A percentile compares a stretch with the other conserved stretches of the same genome.
Evolutionary conservation across 2,329 filamentous ascomycete genomes (phyloP).

Genomic region (Metarhizium rileyi): DNA sequence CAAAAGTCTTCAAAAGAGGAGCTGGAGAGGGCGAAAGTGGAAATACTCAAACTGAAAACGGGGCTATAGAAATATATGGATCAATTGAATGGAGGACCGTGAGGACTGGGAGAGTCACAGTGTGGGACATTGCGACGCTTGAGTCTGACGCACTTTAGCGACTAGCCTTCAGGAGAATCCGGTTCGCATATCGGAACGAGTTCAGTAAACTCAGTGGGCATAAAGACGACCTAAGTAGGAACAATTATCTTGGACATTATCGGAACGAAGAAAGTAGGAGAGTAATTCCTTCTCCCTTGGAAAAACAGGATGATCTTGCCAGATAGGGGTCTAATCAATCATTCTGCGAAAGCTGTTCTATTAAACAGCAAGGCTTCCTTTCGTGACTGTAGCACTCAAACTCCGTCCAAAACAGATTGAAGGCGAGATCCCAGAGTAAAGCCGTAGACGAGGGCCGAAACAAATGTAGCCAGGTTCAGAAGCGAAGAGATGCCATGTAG

Average conservation of each 20-base stretch:
- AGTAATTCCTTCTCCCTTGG: not conserved
- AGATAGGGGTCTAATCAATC: too few species aligned
- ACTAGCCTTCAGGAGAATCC: not conserved
- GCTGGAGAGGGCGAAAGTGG: constrained; percentile 37
- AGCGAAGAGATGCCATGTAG: constrained; percentile 76
- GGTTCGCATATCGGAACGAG: not conserved
- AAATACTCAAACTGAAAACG: constrained; percentile 31
- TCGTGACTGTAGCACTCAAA: not conserved
- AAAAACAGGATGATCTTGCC: too few species aligned
- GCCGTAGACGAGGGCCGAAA: constrained; percentile 68
- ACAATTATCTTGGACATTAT: not conserved
- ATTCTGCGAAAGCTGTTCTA: too few species aligned
- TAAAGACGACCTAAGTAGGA: not conserved
- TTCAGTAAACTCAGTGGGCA: not conserved
- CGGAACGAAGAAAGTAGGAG: not conserved
- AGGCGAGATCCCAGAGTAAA: constrained; percentile 59
- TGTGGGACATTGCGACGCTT: not conserved
- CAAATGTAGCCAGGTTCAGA: constrained; percentile 63
- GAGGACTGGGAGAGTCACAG: not conserved
- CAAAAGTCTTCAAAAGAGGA: constrained; percentile 26
- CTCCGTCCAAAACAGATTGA: constrained; percentile 25
- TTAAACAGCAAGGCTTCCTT: not conserved
- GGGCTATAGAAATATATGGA: constrained; percentile 3
- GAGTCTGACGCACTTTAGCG: not conserved
- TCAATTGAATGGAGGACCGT: not conserved